phyloP scores from a whole-genome alignment of 208 protist genomes.

The Crithidia expoeki region DNA sequence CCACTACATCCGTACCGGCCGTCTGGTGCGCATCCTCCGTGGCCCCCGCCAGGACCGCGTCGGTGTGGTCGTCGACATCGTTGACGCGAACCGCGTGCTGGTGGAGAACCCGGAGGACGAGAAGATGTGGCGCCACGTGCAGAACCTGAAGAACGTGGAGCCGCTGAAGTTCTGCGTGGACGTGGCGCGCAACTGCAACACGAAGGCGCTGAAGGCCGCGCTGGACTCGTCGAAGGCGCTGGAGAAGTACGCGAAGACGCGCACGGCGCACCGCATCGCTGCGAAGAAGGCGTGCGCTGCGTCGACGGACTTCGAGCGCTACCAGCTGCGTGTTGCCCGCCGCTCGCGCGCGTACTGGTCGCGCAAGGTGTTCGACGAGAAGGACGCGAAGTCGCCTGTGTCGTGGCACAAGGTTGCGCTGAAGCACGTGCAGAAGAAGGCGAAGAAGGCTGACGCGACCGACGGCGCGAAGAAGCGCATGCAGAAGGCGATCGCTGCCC shows the following conservation, averaged over 20 bases:
- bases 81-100: constrained; percentile 89
- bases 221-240: constrained; percentile 76
- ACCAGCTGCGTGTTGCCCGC: constrained; percentile 91
- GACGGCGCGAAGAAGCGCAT: constrained; percentile 86
- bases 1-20: constrained; percentile 59
- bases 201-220: constrained; percentile 77
- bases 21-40: constrained; percentile 70
- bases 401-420: constrained; percentile 90
- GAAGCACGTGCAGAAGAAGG: constrained; percentile 88
- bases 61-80: constrained; percentile 85
- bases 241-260: constrained; percentile 87
- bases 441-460: constrained; percentile 80
- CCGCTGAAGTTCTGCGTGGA: constrained; percentile 77
- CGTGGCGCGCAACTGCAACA: constrained; percentile 74
- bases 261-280: constrained; percentile 70
- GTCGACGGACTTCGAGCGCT: constrained; percentile 92
- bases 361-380: constrained; percentile 91
- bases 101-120: constrained; percentile 88
- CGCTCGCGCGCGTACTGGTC: constrained; percentile 91
- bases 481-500: constrained; percentile 83
- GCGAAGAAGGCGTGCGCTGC: constrained; percentile 85
- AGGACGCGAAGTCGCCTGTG: constrained; percentile 87
- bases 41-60: constrained; percentile 67
- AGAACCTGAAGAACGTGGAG: constrained; percentile 90
- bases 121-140: constrained; percentile 92